Evolutionary conservation across 2,329 filamentous ascomycete genomes (phyloP).

Genomic region (Penicillium sp.): DNA sequence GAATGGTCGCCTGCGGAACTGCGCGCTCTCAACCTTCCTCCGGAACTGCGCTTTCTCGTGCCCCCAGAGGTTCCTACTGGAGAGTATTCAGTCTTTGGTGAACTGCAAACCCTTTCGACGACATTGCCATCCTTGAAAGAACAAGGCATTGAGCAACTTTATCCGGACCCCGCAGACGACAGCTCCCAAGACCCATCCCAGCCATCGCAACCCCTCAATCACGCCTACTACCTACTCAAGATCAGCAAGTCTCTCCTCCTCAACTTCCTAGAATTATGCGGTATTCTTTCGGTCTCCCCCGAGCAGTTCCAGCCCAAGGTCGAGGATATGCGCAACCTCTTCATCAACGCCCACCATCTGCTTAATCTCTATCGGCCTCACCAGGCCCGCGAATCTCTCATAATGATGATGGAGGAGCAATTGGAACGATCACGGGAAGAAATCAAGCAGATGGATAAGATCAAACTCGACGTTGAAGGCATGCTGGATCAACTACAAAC

Average conservation of each 20-base stretch:
- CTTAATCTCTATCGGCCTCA: conserved; percentile 93
- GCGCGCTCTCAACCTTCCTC: conserved; percentile 50
- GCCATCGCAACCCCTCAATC: conserved; percentile 43
- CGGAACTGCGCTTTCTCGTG: conserved; percentile 69
- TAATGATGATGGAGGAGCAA: conserved; percentile 80
- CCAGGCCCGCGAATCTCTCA: conserved; percentile 82
- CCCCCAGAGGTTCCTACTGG: conserved; percentile 70
- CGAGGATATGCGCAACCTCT: conserved; percentile 69
- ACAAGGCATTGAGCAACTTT: conserved; percentile 66
- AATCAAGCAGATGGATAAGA: conserved; percentile 67
- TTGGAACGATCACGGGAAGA: conserved; percentile 67
- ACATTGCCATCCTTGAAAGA: conserved; percentile 62
- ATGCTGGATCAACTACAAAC: conserved; percentile 33
- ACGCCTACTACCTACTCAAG: conserved; percentile 60
- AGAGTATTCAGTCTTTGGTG: conserved; percentile 70
- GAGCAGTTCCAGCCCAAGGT: conserved; percentile 65
- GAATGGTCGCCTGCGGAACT: conserved; percentile 33
- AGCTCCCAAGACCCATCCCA: conserved; percentile 44
- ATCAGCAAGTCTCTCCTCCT: conserved; percentile 79
- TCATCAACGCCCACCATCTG: conserved; percentile 87
- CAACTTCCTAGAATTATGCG: conserved; percentile 80
- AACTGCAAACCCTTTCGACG: conserved; percentile 56
- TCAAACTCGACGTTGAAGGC: conserved; percentile 61
- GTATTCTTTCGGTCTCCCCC: conserved; percentile 63
- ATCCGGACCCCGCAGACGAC: conserved; percentile 49